Conservation (phyloP, 2,329 filamentous ascomycete genomes). For the Trichoderma sp. region DNA sequence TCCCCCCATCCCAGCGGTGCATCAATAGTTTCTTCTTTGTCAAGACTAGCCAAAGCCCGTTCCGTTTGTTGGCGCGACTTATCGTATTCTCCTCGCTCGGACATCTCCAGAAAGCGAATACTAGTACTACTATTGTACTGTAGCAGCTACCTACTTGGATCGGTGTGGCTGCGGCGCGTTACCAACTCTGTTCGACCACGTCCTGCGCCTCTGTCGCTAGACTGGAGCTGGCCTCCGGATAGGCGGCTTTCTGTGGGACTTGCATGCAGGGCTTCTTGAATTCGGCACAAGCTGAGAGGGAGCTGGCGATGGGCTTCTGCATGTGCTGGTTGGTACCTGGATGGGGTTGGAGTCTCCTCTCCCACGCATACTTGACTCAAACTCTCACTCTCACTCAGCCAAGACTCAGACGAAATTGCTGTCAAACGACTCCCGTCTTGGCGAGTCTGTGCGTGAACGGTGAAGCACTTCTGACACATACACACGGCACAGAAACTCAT, state of each 20-base stretch:
- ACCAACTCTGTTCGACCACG: neutral
- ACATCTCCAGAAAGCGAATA: neutral
- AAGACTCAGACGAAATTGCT: neutral
- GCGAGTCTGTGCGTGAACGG: neutral
- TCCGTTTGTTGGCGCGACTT: neutral
- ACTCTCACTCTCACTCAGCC: neutral
- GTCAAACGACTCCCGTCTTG: neutral
- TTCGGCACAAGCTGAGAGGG: neutral
- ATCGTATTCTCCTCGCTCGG: neutral
- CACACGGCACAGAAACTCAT: neutral
- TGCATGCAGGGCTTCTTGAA: neutral
- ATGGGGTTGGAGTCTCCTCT: neutral
- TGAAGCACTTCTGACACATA: neutral
- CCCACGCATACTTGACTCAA: neutral
- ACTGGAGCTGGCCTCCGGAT: neutral
- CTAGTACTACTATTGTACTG: too few species aligned
- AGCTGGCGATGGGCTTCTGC: neutral
- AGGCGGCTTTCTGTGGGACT: slow-evolving; percentile 11
- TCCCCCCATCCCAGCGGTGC: neutral
- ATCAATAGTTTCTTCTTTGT: neutral
- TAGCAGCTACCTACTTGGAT: neutral
- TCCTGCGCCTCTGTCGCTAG: slow-evolving; percentile 12
- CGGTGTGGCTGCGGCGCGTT: slow-evolving; percentile 16
- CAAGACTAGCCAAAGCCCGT: neutral
- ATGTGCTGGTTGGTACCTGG: neutral